Base-by-base conservation (phyloP, 352 stramenopile genomes). In the Globisporangium acanthophoron region DNA sequence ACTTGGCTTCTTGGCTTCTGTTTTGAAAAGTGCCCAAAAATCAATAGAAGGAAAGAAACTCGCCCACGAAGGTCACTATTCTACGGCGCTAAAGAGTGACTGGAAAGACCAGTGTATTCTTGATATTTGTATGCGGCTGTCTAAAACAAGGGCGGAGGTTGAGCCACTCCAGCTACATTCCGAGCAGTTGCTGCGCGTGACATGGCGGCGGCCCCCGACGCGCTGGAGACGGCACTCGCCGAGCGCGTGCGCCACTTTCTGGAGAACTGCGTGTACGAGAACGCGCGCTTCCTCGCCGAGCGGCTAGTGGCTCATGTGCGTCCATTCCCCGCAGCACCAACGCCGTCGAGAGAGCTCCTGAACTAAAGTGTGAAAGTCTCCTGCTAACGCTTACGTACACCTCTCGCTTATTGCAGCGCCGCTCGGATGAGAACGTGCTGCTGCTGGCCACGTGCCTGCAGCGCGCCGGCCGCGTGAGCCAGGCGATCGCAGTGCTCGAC, bases 241-340 rank as follows among this genome's bases (percentile, higher is more conserved):
- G 61, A 62, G 50, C 71, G 83, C 49, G 75, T 84, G 48, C 73
- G 78, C 54, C 71, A 73, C 55, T 82, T 76, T 56, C 55, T 92
- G 57, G 65, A 76, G 37, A 49, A 58, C 16, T 85, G 77, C 49
- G 59, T 94, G 33, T 75, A 81, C 58, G 69, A 78, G 2, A 91
- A 86, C 56, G 87, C 87, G 47, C 70, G 58, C 24, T 96, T 96
- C 59, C 69, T 96, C 53, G 85, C 85, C 29, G 87, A 96, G 61
- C 65, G 87, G 46, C 76, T 96, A 5, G 75, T 92, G 9, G 80
- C 85, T 0, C 80, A 93, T 67, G 85, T 92, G 77, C 37, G 64
- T 54, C 1, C 16, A 15, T 16, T 13, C 33, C 6, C 33, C 9
- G 33, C 33, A 37, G 33, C 33, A 37, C 1, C 7, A 39, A 39